These are phyloP conservation scores for Ophiosphaerella herpotricha DNA, from an alignment of 2,329 filamentous ascomycete species.

Conservation along the genomic window DNA sequence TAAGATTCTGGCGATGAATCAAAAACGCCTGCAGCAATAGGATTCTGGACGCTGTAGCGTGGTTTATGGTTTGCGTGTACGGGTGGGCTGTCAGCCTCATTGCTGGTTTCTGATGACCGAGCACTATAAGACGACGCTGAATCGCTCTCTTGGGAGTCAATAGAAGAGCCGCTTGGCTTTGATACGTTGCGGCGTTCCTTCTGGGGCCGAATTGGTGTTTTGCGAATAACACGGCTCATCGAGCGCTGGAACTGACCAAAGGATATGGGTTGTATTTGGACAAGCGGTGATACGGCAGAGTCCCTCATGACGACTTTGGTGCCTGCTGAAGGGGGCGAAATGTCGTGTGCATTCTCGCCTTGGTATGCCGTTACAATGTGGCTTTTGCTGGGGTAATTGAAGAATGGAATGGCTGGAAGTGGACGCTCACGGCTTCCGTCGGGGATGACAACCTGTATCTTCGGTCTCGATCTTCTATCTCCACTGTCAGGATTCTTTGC, in stretches of 20 bases:
- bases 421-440: conserved; percentile 33
- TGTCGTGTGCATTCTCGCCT: conserved; percentile 22
- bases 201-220: conserved; percentile 4
- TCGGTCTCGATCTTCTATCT: conserved; percentile 30
- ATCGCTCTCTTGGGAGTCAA: conserved; percentile 43
- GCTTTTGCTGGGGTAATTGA: conserved; percentile 21
- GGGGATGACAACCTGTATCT: conserved; percentile 47
- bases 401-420: conserved; percentile 36
- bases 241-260: conserved; percentile 20
- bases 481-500: conserved; percentile 12
- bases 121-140: conserved; percentile 47
- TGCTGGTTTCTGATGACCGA: conserved; percentile 47
- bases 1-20: conserved; percentile 18
- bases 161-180: conserved; percentile 39
- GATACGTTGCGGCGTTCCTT: conserved; percentile 17
- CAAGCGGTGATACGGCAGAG: conserved; percentile 39
- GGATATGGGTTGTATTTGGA: conserved; percentile 19
- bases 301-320: conserved; percentile 25
- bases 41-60: conserved; percentile 18
- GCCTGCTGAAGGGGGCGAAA: conserved; percentile 41
- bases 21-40: conserved; percentile 32
- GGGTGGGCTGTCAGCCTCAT: conserved; percentile 35
- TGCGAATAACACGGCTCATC: conserved; percentile 10
- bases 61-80: conserved; percentile 20
- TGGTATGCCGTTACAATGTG: conserved; percentile 29